phyloP scores from a whole-genome alignment of 139 green algal genomes.

The Gonium pectorale region DNA sequence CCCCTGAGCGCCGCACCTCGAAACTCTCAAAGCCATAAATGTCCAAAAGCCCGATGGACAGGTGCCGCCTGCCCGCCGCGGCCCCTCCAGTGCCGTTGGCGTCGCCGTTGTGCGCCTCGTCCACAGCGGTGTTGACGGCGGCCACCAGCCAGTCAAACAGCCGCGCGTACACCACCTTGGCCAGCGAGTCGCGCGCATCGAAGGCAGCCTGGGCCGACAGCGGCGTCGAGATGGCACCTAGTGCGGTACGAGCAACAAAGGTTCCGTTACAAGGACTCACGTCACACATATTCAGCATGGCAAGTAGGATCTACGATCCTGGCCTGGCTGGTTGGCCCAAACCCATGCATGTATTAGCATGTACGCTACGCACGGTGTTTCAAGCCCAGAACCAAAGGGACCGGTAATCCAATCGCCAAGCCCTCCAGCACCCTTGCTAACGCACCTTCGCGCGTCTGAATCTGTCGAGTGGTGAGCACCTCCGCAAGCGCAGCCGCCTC shows the following conservation, averaged over 20 bases:
- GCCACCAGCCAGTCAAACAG: constrained; percentile 96
- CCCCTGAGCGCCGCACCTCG: constrained; percentile 43
- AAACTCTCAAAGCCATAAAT: constrained; percentile 98
- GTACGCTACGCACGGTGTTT: too few relatives aligned
- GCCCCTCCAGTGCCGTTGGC: not conserved
- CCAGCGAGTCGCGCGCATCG: constrained; percentile 87
- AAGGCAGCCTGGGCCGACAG: constrained; percentile 66
- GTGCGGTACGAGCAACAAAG: too few relatives aligned
- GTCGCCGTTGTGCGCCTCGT: constrained; percentile 28
- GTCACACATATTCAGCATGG: too few relatives aligned
- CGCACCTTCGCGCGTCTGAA: constrained; percentile 84
- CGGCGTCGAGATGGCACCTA: constrained; percentile 82
- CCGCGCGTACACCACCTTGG: constrained; percentile 91
- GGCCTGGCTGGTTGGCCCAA: too few relatives aligned
- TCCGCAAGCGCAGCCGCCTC: constrained; percentile 64
- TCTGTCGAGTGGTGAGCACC: constrained; percentile 79
- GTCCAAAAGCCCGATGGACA: constrained; percentile 89
- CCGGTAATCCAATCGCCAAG: too few relatives aligned
- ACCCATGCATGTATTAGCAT: too few relatives aligned
- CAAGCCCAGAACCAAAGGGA: too few relatives aligned
- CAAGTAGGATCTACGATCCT: too few relatives aligned
- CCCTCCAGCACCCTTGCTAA: too few relatives aligned
- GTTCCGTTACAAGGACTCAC: too few relatives aligned
- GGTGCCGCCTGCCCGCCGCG: not conserved
- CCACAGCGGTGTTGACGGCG: constrained; percentile 70